A percentile compares a stretch with the other conserved stretches of the same genome.
Evolutionary conservation across 1,284 basidiomycete species (phyloP).

Genomic region (Apiotrichum akiyoshidainum): DNA sequence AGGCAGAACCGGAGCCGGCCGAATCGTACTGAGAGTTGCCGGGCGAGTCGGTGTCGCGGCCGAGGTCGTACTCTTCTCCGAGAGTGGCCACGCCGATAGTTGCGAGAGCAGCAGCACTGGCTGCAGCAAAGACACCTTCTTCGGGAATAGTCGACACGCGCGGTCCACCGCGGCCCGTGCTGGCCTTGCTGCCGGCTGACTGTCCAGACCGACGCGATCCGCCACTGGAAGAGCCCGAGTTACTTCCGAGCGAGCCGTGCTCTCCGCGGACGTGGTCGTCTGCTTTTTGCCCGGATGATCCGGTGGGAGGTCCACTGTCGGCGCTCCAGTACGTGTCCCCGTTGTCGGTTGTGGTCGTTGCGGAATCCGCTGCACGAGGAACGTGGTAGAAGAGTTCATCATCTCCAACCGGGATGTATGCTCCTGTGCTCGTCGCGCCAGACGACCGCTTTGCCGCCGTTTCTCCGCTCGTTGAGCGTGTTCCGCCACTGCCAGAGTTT

Average conservation of each 20-base stretch:
- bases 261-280: neutral
- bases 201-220: neutral
- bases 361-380: neutral
- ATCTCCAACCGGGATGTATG: slow-evolving; percentile 13
- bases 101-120: neutral
- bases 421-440: slow-evolving; percentile 3
- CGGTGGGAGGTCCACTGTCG: slow-evolving; percentile 1
- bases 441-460: slow-evolving; percentile 1
- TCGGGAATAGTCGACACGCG: slow-evolving; percentile 12
- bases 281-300: neutral
- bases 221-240: slow-evolving; percentile 4
- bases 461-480: slow-evolving; percentile 3
- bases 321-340: slow-evolving; percentile 13
- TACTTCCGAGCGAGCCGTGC: slow-evolving; percentile 6
- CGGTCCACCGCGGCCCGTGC: neutral
- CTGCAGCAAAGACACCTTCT: slow-evolving; percentile 5
- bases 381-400: slow-evolving; percentile 19
- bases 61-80: neutral
- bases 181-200: neutral
- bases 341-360: neutral
- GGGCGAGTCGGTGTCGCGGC: neutral
- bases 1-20: slow-evolving; percentile 9
- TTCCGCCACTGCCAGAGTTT: neutral
- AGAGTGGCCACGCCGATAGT: neutral
- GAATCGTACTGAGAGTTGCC: slow-evolving; percentile 12